These are phyloP conservation scores for Trichoderma sp. DNA, from an alignment of 2,329 filamentous ascomycete species.

Conservation along the genomic window DNA sequence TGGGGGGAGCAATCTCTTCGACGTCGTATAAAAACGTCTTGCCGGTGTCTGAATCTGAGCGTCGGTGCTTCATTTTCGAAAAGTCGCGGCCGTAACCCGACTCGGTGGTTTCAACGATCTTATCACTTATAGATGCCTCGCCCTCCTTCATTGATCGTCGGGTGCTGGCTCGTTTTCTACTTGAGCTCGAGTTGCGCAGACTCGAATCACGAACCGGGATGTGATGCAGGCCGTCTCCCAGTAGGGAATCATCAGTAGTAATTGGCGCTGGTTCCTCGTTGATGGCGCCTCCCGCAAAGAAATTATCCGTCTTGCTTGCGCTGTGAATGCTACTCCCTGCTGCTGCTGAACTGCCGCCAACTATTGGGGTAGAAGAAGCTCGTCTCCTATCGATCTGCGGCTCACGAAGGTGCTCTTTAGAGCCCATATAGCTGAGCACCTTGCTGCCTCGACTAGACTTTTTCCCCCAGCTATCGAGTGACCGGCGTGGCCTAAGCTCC, in stretches of 20 bases:
- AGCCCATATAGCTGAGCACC: slow-evolving; percentile 71
- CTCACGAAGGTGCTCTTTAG: slow-evolving; percentile 63
- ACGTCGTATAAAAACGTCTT: slow-evolving; percentile 17
- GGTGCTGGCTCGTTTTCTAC: slow-evolving; percentile 51
- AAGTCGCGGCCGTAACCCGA: slow-evolving; percentile 24
- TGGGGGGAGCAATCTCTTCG: slow-evolving; percentile 24
- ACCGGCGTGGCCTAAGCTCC: slow-evolving; percentile 52
- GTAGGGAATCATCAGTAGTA: slow-evolving; percentile 24
- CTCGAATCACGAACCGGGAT: slow-evolving; percentile 70
- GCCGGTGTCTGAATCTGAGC: slow-evolving; percentile 15
- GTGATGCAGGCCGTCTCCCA: slow-evolving; percentile 42
- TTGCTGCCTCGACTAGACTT: slow-evolving; percentile 53
- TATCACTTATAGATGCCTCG: slow-evolving; percentile 36
- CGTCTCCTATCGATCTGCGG: slow-evolving; percentile 62
- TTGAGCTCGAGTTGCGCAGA: slow-evolving; percentile 54
- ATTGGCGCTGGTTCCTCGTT: slow-evolving; percentile 49
- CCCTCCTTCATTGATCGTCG: slow-evolving; percentile 50
- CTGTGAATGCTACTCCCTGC: slow-evolving; percentile 35
- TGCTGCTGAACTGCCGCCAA: slow-evolving; percentile 36
- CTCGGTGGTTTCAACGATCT: slow-evolving; percentile 45
- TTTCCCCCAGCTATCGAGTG: slow-evolving; percentile 61
- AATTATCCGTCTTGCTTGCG: slow-evolving; percentile 43
- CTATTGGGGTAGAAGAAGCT: slow-evolving; percentile 29
- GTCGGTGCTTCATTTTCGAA: slow-evolving; percentile 23
- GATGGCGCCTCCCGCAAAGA: slow-evolving; percentile 53